Evolutionary conservation across 2,329 filamentous ascomycete genomes (phyloP).

Genomic region (Cylindrodendrum hubeiense): DNA sequence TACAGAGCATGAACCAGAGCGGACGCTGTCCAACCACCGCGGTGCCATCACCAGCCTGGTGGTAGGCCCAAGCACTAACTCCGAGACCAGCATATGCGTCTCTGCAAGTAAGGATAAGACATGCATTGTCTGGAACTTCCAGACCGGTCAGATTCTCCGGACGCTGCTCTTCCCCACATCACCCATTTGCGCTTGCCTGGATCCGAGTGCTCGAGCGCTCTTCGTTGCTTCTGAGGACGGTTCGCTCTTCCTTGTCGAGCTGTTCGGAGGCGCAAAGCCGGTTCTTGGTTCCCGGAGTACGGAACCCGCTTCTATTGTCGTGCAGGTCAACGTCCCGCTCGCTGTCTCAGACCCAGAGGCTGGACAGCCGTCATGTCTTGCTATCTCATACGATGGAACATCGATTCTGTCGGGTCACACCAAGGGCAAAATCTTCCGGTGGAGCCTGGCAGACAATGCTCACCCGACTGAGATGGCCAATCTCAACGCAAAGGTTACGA

Average conservation of each 20-base stretch:
- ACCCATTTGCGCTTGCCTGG: conserved; percentile 80
- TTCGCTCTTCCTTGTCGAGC: conserved; percentile 82
- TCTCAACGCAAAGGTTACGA: conserved; percentile 86
- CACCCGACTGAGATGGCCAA: conserved; percentile 76
- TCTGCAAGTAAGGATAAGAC: conserved; percentile 89
- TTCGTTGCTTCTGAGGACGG: conserved; percentile 87
- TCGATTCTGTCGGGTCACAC: conserved; percentile 84
- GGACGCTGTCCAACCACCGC: conserved; percentile 83
- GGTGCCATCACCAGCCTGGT: conserved; percentile 76
- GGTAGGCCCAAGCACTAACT: conserved; percentile 74
- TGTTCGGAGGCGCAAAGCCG: conserved; percentile 69
- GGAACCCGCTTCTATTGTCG: conserved; percentile 68
- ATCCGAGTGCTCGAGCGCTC: conserved; percentile 85
- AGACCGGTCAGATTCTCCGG: conserved; percentile 79
- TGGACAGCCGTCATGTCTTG: conserved; percentile 76
- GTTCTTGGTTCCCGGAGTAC: conserved; percentile 65
- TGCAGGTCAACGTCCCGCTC: conserved; percentile 66
- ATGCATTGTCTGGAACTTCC: conserved; percentile 93
- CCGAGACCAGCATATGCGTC: conserved; percentile 82
- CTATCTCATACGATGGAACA: conserved; percentile 85
- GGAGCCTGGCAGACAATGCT: conserved; percentile 81
- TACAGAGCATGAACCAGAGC: conserved; percentile 75
- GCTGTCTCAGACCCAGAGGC: conserved; percentile 71
- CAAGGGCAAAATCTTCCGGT: conserved; percentile 82
- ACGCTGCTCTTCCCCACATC: conserved; percentile 84